Evolutionary conservation across 257 asterid genomes (phyloP), one percentile per base, ranked within the genome.

Genomic region (Solanum phureja): DNA sequence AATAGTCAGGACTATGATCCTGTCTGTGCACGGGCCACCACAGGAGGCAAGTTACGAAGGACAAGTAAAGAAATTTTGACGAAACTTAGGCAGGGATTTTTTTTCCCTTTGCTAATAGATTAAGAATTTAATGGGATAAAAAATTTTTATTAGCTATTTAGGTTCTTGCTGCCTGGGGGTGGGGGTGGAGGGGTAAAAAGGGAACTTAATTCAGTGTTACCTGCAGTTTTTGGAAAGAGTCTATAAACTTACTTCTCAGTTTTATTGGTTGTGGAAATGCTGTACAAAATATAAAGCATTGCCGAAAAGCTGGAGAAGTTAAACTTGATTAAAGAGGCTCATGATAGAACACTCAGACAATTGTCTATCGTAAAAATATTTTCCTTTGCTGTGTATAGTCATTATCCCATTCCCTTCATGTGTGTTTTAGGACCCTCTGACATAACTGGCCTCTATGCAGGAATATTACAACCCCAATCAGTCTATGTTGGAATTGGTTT

Each of bases 401-500:
- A 46, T 46, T 81, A 46, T 14, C 27, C 27, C 85, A 29, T 34
- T 81, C 37, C 8, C 8, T 42, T 79, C 64, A 44, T 79, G 64
- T 79, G 38, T 79, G 13, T 18, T 81, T 81, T 81, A 29, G 29
- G 42, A 12, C 19, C 85, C 69, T 81, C 68, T 81, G 42, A 49
- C 24, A 46, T 31, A 81, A 10, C 29, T 81, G 68, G 44, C 40
- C 16, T 81, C 85, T 81, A 23, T 92, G 91, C 94, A 97, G 99
- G 99, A 97, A 90, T 96, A 97, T 89, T 96, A 95, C 87, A 71
- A 89, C 82, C 99, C 99, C 40, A 93, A 95, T 84, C 87, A 91
- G 89, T 95, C 99, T 27, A 97, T 97, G 99, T 75, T 97, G 94
- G 98, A 97, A 94, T 89, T 97, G 91, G 99, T 97, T 72, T 97